These are phyloP conservation scores for Phlebopus sp. DNA, from an alignment of 1,284 basidiomycete genomes.

Conservation along the genomic window DNA sequence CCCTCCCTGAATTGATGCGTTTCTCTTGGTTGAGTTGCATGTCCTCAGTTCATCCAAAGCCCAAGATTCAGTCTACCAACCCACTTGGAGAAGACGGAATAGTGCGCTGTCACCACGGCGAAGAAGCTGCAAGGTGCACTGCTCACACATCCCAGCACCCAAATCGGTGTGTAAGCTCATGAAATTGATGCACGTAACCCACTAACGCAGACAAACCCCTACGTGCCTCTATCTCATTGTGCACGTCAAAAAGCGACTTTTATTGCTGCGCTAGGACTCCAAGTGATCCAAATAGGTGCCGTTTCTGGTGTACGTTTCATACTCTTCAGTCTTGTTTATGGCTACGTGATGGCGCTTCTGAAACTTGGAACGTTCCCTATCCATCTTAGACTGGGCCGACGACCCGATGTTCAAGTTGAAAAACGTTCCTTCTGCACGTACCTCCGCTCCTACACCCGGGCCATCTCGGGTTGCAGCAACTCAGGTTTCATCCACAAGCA, in stretches of 20 bases:
- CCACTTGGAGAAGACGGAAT: conserved; percentile 25
- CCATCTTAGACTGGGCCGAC: conserved; percentile 38
- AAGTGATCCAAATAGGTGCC: conserved; percentile 26
- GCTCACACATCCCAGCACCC: conserved; percentile 32
- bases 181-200: neutral
- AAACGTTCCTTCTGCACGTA: conserved; percentile 5
- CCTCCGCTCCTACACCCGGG: neutral
- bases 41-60: conserved; percentile 3
- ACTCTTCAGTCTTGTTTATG: neutral
- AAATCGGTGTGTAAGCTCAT: conserved; percentile 30
- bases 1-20: neutral
- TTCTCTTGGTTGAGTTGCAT: conserved; percentile 9
- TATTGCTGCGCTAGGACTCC: conserved; percentile 26
- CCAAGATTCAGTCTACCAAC: conserved; percentile 11
- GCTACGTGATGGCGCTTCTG: neutral
- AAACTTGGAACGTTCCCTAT: neutral
- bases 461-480: conserved; percentile 7
- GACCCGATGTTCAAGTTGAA: conserved; percentile 22
- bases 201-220: neutral
- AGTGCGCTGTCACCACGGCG: conserved; percentile 30
- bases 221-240: neutral
- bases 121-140: conserved; percentile 20
- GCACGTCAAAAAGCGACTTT: conserved; percentile 28
- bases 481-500: neutral
- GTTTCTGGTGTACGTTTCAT: conserved; percentile 35